A percentile compares a stretch with the other conserved stretches of the same genome.
phyloP scores from a whole-genome alignment of 116 monocot genomes.

The Posidonia oceanica region DNA sequence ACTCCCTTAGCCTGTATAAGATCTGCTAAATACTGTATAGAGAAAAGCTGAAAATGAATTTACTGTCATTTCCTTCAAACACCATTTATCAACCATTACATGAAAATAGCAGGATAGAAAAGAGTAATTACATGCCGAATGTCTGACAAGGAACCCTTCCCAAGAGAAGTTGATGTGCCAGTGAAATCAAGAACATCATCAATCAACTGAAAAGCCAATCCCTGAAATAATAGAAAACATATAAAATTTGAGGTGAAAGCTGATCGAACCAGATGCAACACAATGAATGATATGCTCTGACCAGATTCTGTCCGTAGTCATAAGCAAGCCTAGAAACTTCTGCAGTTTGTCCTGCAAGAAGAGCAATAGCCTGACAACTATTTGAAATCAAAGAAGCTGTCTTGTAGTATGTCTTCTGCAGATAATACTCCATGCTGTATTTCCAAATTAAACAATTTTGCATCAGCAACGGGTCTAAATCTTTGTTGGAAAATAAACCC shows the following conservation, averaged over 20 bases:
- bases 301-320: constrained; percentile 85
- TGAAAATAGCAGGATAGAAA: neutral
- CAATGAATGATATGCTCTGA: constrained; percentile 14
- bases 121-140: constrained; percentile 66
- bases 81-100: neutral
- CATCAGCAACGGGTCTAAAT: neutral
- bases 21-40: no score
- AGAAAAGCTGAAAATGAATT: no score
- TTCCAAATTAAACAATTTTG: constrained; percentile 12
- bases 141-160: constrained; percentile 87
- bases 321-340: constrained; percentile 79
- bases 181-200: constrained; percentile 99
- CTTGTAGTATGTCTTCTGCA: constrained; percentile 94
- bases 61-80: neutral
- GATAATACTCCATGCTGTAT: constrained; percentile 92
- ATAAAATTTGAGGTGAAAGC: neutral
- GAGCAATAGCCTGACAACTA: constrained; percentile 86
- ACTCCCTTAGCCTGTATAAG: no score
- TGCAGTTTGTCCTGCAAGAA: constrained; percentile 82
- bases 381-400: constrained; percentile 91
- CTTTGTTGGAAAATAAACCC: neutral
- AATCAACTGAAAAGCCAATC: constrained; percentile 89
- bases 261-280: neutral
- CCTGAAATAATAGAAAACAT: constrained; percentile 23
- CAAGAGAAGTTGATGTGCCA: constrained; percentile 66